A percentile compares a stretch with the other conserved stretches of the same genome.
These are phyloP conservation scores for Picea glauca DNA, from an alignment of 75 land plant species.

Conservation along the genomic window DNA sequence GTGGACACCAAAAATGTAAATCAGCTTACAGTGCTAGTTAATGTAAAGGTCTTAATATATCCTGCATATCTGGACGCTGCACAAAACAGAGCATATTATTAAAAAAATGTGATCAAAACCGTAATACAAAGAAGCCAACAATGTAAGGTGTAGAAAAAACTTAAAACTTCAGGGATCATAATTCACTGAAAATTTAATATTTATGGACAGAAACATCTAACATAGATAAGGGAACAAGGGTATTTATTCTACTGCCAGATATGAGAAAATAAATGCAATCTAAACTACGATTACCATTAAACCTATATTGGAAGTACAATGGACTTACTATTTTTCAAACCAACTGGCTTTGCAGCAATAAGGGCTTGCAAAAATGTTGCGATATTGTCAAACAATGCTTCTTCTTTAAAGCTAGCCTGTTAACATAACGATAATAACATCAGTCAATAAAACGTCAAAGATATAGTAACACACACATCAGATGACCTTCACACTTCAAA, in stretches of 20 bases:
- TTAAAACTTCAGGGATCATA: background rate
- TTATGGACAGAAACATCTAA: too few species aligned
- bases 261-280: background rate
- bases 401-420: constrained; percentile 76
- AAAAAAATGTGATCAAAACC: background rate
- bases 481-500: too few species aligned
- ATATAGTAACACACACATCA: too few species aligned
- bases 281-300: background rate
- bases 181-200: too few species aligned
- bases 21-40: constrained; percentile 75
- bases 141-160: background rate
- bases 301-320: background rate
- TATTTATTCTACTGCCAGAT: background rate
- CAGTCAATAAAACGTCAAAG: too few species aligned
- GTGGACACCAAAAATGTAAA: background rate
- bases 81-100: constrained; percentile 13
- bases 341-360: constrained; percentile 88
- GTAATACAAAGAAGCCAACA: background rate
- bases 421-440: background rate
- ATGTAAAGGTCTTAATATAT: constrained; percentile 64
- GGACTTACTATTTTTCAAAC: constrained; percentile 84
- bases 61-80: constrained; percentile 93
- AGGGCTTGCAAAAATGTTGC: constrained; percentile 87
- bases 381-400: constrained; percentile 67
- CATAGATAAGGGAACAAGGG: background rate